Base-by-base conservation (phyloP, 176 grass and related monocot genomes). In the Alopecurus myosuroides region DNA sequence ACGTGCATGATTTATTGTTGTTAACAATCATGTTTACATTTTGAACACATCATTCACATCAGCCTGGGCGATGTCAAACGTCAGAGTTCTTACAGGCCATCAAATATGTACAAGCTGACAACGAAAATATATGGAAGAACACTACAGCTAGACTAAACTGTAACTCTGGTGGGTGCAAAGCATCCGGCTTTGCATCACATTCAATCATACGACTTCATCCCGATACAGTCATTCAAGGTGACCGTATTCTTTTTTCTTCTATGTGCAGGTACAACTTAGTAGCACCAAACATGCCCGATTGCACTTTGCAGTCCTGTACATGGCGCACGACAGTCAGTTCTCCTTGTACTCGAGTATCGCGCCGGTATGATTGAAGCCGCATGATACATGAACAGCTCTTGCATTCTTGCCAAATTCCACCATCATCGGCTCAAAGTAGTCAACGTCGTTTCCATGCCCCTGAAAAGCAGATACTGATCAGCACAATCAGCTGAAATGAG, bases 321-420 rank as follows among this genome's bases (percentile, higher is more conserved):
- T 76, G 62, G 28, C 37, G 64, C 37, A 64, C 4, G 0, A 15
- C 13, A 68, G n/a, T 97, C 68, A 90, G 42, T 18, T 66, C 65
- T 94, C 69, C 1, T 2, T 67, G 19, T 84, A 90, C 78, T 98
- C 93, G 9, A 95, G 90, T 66, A 95, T 90, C 39, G 83, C 96
- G 77, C 91, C 96, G 7, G 91, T 95, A 84, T 98, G 93, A 85
- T 98, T 98, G 85, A 98, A 98, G 29, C 96, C 93, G 41, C 93
- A 98, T 14, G 96, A 98, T 86, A 98, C 89, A 83, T 87, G 87
- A 35, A 94, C 48, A 4, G 96, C 89, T 74, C 80, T 95, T 28
- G 87, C 58, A 81, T 89, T 88, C 62, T 72, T 63, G 56, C 61
- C 78, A 50, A 90, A 80, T 60, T 90, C 53, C 63, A 95, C 93